Base-by-base conservation (phyloP, 306 rosid species). In the Lagenaria siceraria region DNA sequence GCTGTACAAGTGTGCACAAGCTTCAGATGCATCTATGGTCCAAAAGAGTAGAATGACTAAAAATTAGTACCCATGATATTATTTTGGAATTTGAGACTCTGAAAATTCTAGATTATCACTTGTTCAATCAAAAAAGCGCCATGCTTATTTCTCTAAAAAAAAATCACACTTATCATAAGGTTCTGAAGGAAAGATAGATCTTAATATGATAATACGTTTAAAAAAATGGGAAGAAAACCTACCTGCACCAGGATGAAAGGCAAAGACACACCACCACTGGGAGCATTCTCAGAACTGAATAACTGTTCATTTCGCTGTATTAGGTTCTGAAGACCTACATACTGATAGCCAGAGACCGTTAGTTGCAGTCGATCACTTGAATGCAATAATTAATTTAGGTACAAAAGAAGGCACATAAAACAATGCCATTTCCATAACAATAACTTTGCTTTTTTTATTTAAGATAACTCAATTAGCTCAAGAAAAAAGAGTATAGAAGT, bases 241-340 rank as follows among this genome's bases (percentile, higher is more conserved):
- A 92, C 98, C 91, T 95, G 97, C 73, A 95, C 98, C 76, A 95
- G 84, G 87, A 95, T 92, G 83, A 95, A 95, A 69, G 98, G 98
- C 72, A 95, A 89, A 74, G 97, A 88, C 80, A 95, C 98, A 66
- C 98, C 98, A 58, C 97, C 98, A 27, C 86, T 89, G 66, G 97
- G 98, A 52, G 93, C 88, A 87, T 92, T 87, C 80, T 87, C 98
- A 77, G 95, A 87, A 80, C 90, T 84, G 86, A 80, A 92, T 81
- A 92, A 83, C 80, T 95, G 97, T 75, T 88, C 96, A 80, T 95
- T 95, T 66, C 98, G 88, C 80, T 90, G 95, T 81, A 90, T 85
- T 82, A 95, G 93, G 80, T 89, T 89, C 81, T 95, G 96, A 82
- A 95, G 95, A 72, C 98, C 98, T 86, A 92, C 82, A 25, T 81